phyloP scores from a whole-genome alignment of 495 filamentous ascomycete species.

The Cenococcum geophilum region DNA sequence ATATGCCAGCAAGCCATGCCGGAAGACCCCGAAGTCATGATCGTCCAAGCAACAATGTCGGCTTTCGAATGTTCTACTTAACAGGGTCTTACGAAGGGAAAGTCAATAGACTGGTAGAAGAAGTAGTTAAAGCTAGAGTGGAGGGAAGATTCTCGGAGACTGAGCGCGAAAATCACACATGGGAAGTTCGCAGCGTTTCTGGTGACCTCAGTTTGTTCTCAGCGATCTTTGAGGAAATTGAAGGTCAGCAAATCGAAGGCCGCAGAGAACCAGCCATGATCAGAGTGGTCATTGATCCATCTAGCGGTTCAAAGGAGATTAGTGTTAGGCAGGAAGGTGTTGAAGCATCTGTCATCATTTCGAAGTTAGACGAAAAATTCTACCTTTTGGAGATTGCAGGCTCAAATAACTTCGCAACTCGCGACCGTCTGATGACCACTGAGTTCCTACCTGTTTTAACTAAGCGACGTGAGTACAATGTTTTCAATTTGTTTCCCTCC shows the following conservation, averaged over 20 bases:
- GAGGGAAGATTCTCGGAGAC: slow-evolving; percentile 74
- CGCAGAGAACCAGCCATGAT: slow-evolving; percentile 53
- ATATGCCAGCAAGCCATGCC: slow-evolving; percentile 17
- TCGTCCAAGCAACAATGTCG: slow-evolving; percentile 10
- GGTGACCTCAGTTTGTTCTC: slow-evolving; percentile 62
- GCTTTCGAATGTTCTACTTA: slow-evolving; percentile 56
- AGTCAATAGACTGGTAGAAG: slow-evolving; percentile 71
- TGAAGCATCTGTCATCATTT: slow-evolving; percentile 55
- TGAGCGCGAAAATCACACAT: slow-evolving; percentile 71
- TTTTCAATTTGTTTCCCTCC: background rate
- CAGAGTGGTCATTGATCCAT: slow-evolving; percentile 56
- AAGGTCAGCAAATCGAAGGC: slow-evolving; percentile 46
- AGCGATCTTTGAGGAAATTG: slow-evolving; percentile 68
- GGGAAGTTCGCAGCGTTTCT: slow-evolving; percentile 63
- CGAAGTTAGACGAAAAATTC: slow-evolving; percentile 31
- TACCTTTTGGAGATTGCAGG: slow-evolving; percentile 57
- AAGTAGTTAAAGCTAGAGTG: slow-evolving; percentile 76
- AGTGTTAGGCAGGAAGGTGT: slow-evolving; percentile 64
- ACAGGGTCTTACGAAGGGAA: slow-evolving; percentile 74
- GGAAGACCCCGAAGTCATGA: slow-evolving; percentile 23
- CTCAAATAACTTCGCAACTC: slow-evolving; percentile 55
- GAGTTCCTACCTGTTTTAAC: slow-evolving; percentile 63
- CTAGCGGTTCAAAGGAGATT: slow-evolving; percentile 51
- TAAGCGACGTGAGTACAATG: slow-evolving; percentile 53
- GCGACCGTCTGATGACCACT: slow-evolving; percentile 61